Base-by-base conservation (phyloP, 495 filamentous ascomycete genomes). In the Daldinia caldariorum region DNA sequence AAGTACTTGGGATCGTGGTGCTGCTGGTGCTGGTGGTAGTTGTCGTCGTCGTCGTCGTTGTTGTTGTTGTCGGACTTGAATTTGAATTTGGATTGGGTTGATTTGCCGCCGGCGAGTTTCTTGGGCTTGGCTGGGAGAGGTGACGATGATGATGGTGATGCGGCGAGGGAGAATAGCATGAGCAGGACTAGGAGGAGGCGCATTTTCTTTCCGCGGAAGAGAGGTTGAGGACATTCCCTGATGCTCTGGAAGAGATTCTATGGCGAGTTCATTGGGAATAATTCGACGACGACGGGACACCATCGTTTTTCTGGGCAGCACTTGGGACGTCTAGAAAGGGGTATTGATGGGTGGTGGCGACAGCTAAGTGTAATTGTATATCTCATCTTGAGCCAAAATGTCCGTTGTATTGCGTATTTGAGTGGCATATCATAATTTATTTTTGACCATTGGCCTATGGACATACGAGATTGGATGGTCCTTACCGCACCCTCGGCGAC, bases 1-100 rank as follows among this genome's bases (percentile, higher is more conserved):
- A 84, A 85, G 77, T 84, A 84, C 63, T 84, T 84, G 45, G 71
- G 39, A 45, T 80, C 62, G 49, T 58, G 41, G 10, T 53, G 35
- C 1, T 26, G 26, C 26, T 26, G 26, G 26, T n/a, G n/a, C n/a
- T n/a, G n/a, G n/a, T n/a, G n/a, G n/a, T n/a, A n/a, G n/a, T n/a
- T n/a, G n/a, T n/a, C n/a, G n/a, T n/a, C n/a, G n/a, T n/a, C n/a
- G n/a, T n/a, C n/a, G n/a, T n/a, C n/a, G n/a, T n/a, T n/a, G n/a
- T n/a, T n/a, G n/a, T 26, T 26, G 31, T 64, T 16, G 29, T 50
- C 13, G 51, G 61, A 20, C 20, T 63, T 50, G 8, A 9, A 37
- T 3, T 63, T 68, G 50, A 18, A 14, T 6, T 26, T 34, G 26
- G 26, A 3, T 26, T 26, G 26, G 26, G 26, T 26, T 26, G 26